Base-by-base conservation (phyloP, 1,284 basidiomycete genomes). In the Abortiporus biennis region DNA sequence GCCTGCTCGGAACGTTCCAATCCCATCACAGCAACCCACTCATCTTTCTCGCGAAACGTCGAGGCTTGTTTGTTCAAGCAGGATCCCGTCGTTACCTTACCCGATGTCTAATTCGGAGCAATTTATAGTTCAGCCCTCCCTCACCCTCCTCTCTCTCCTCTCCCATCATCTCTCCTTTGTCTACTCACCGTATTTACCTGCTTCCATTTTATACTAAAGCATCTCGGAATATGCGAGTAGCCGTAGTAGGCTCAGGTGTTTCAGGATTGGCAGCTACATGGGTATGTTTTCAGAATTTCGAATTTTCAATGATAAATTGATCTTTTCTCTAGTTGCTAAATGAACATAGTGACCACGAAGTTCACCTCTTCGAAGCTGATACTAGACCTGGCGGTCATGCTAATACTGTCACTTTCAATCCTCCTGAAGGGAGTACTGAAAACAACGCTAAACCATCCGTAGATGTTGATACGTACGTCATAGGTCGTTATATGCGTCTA, bases 191-290 rank as follows among this genome's bases (percentile, higher is more conserved):
- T n/a, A n/a, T n/a, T n/a, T n/a, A n/a, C n/a, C n/a, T n/a, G n/a
- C n/a, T n/a, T n/a, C n/a, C n/a, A n/a, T n/a, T n/a, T n/a, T n/a
- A n/a, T n/a, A n/a, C n/a, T n/a, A n/a, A n/a, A n/a, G n/a, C n/a
- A n/a, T n/a, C n/a, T n/a, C n/a, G n/a, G n/a, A n/a, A n/a, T 29
- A 80, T 83, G 80, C 80, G 71, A 51, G 67, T 92, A 31, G 89
- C 87, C 1, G 80, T 92, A 13, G 74, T 92, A 13, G 90, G 87
- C 11, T 82, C 80, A 34, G 89, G 89, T 21, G 78, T 87, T 11
- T 81, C 85, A 31, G 88, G 88, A 16, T 71, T 92, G 3, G 80
- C 73, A 16, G 83, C 87, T 4, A 78, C 83, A 13, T 92, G 88
- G 87, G 83, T 82, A 44, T 50, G 71, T 36, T 24, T 37, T 42